Evolutionary conservation across 2,329 filamentous ascomycete genomes (phyloP), one percentile per base, ranked within the genome.

Genomic region (Penicillium sp.): DNA sequence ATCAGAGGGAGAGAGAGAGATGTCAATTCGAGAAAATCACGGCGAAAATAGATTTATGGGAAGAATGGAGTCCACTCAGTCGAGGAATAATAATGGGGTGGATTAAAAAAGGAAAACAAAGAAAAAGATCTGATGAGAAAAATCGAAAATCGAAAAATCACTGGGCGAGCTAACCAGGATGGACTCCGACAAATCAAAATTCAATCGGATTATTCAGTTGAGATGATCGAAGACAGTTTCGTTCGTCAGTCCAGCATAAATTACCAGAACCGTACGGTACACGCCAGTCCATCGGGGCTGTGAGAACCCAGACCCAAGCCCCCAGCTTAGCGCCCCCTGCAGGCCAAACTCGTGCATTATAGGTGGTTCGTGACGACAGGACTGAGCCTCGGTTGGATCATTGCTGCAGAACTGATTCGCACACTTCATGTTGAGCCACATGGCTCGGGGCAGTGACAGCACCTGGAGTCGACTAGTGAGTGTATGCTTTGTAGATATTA

Each of bases 241-340:
- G 39, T 20, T 17, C 20, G n/a, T 42, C 39, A 11, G 39, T 42
- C 3, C 1, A 28, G 15, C 25, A 28, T 35, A 35, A 49, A 49
- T 35, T 17, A 49, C 47, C 25, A 12, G 31, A 25, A 55, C 54
- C 45, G 35, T 31, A 55, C 45, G 31, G 31, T 59, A 35, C 54
- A 39, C 56, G 39, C 54, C 57, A 51, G 28, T 38, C 41, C 52
- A 52, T 38, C 35, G 61, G 61, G 59, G 61, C 61, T 54, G 54
- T 63, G 61, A 49, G 60, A 38, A 31, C 54, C 50, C 38, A 54
- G 61, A 57, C 59, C 53, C 41, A 60, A 54, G 42, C 48, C 41
- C 37, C 49, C 43, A 39, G 49, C 28, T 62, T 62, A 62, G 62
- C 60, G 60, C 48, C 42, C 42, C 39, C 39, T 49, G 43, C 37